phyloP scores from a whole-genome alignment of 176 grass and related monocot genomes.

The Zea luxurians region DNA sequence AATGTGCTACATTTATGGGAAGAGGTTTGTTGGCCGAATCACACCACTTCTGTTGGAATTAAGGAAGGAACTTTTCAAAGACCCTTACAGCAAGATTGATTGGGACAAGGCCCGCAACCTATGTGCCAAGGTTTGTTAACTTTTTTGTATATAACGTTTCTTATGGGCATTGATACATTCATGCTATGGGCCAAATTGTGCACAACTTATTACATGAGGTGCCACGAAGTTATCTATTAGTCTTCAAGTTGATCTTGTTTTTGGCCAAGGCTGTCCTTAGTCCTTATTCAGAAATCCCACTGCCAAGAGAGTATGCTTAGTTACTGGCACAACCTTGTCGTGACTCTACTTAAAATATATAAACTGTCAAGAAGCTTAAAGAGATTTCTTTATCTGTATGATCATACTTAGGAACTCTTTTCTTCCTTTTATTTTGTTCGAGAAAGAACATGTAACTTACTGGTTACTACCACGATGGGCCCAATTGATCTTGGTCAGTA shows the following conservation, averaged over 20 bases:
- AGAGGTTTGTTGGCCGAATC: constrained; percentile 80
- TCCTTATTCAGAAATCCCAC: constrained; percentile 11
- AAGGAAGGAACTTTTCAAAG: constrained; percentile 73
- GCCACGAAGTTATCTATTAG: constrained; percentile 1
- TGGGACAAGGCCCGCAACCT: constrained; percentile 88
- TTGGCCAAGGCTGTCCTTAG: neutral
- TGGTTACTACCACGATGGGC: neutral
- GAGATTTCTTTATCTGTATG: neutral
- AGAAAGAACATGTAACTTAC: neutral
- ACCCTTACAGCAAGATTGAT: constrained; percentile 66
- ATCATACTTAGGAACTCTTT: neutral
- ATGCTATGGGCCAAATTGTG: neutral
- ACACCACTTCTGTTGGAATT: constrained; percentile 62
- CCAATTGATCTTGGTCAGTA: neutral
- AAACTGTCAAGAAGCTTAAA: constrained; percentile 13
- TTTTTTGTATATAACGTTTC: constrained; percentile 3
- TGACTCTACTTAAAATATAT: neutral
- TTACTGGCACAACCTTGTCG: neutral
- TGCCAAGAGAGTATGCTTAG: neutral
- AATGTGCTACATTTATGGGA: constrained; percentile 95
- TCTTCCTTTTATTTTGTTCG: neutral
- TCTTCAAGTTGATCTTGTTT: neutral
- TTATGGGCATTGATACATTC: constrained; percentile 13
- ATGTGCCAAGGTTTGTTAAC: constrained; percentile 86
- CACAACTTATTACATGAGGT: neutral